Base-by-base conservation (phyloP, 2,329 filamentous ascomycete species). In the Chrysosporium keratinophilum region DNA sequence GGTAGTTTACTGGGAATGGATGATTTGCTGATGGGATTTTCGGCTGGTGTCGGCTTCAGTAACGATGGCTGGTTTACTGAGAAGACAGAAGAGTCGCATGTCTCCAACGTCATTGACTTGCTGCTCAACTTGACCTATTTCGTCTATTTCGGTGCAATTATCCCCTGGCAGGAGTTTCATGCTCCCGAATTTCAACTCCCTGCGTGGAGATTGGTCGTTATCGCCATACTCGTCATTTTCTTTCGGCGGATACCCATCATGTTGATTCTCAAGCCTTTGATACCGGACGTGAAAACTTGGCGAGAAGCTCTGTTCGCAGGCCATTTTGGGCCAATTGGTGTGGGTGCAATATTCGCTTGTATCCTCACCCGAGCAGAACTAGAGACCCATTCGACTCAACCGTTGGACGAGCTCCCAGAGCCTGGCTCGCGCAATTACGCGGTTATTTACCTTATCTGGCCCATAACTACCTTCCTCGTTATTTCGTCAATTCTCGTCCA, bases 51-150 rank as follows among this genome's bases (percentile, higher is more conserved):
- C n/a, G 93, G 93, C 52, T 98, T 98, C 75, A 96, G 90, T 62
- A 98, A 98, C 69, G 93, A 98, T 66, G 93, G 93, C 60, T 98
- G 93, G 93, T 98, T 98, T 64, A 87, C 87, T 14, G 87, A 96
- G 65, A 96, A 96, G 76, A 98, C 93, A 0, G 93, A 98, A 67
- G 93, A 98, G 70, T 91, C 93, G 0, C 93, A 97, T 68, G 93
- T 98, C 9, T 97, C 91, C 69, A 97, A 98, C 81, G 93, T 98
- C 67, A 98, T 98, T 65, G 93, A 98, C 76, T 72, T 98, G 68
- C 76, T 98, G 57, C 83, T 98, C 74, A 98, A 98, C 71, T 80
- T 98, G 82, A 81, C 91, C 2, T 98, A 97, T 71, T 98, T 98
- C 69, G 93, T 98, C 62, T 98, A 93, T 68, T 86, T 98, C 59